Evolutionary conservation across 345 rosid species (phyloP).

Genomic region (Hibiscus trionum): DNA sequence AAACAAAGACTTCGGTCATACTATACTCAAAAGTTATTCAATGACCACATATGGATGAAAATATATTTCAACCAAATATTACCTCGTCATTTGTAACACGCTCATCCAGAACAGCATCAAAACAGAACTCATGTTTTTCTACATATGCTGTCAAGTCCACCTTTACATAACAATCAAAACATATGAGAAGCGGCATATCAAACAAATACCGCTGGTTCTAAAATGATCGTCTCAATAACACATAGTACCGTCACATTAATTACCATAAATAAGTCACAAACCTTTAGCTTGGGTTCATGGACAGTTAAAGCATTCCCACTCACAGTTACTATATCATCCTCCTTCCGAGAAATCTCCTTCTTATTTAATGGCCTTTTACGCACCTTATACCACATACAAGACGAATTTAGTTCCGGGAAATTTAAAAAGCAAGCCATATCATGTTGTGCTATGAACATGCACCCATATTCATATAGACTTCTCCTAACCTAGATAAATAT

Average conservation of each 20-base stretch:
- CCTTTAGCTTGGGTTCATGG: conserved; percentile 97
- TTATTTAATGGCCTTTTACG: conserved; percentile 94
- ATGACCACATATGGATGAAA: neutral
- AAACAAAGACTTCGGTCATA: neutral
- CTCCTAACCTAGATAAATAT: neutral
- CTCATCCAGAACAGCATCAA: conserved; percentile 95
- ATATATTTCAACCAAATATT: conserved; percentile 7
- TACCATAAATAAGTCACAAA: conserved; percentile 25
- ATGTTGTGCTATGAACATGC: neutral
- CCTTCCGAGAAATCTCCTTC: conserved; percentile 82
- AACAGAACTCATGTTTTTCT: conserved; percentile 97
- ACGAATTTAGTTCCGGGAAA: conserved; percentile 4
- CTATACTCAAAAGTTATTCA: neutral
- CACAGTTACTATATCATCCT: conserved; percentile 86
- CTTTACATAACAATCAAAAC: conserved; percentile 38
- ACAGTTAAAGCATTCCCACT: conserved; percentile 64
- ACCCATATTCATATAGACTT: neutral
- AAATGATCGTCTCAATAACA: neutral
- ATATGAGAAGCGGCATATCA: neutral
- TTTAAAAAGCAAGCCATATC: neutral
- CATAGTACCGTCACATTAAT: neutral
- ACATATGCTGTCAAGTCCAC: conserved; percentile 99
- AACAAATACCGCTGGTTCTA: neutral
- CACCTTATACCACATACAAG: conserved; percentile 39
- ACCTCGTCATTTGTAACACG: conserved; percentile 86